Evolutionary conservation across 495 filamentous ascomycete species (phyloP), one percentile per base, ranked within the genome.

Genomic region (Aspergillus sclerotiicarbonarius): DNA sequence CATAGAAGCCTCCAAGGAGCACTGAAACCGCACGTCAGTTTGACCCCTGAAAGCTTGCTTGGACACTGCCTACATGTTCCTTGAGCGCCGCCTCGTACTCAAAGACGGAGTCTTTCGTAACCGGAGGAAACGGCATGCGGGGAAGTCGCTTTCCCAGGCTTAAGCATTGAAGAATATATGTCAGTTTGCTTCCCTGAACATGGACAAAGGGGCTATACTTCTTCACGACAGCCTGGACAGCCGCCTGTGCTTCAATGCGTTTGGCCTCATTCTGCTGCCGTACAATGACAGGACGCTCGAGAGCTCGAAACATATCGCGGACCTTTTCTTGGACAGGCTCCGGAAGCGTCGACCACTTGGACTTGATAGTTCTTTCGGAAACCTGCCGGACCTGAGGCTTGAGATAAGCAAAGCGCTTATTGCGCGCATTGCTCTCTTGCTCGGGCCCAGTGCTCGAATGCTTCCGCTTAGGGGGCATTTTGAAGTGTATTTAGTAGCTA

Each of bases 41-140:
- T 43, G 12, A 19, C n/a, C 33, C 15, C 5, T 5, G 7, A 9
- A 19, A 39, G 13, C 48, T 12, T 25, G 25, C 13, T 20, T 19
- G 16, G 29, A 37, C 4, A 9, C 57, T 7, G 56, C 75, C 37
- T 67, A 81, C 82, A 63, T 84, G 84, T 58, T 81, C 78, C 67
- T 84, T 80, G 9, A 84, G 61, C 19, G 84, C 77, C 60, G 77
- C 77, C 53, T 87, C 84, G 54, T 82, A 81, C 61, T 87, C 81
- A 60, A 89, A 87, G 58, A 80, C 72, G 0, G 76, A 69, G 32
- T 82, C 83, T 56, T 78, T 81, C 6, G 82, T 77, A 44, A 76
- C 70, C 8, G 78, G 81, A 3, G 86, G 85, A 57, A 89, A 85
- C 31, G 82, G 82, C 74, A 85, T 81, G 43, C 77, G 74, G 29